phyloP scores from a whole-genome alignment of 305 asterid genomes.

The Fraxinus angustifolia region DNA sequence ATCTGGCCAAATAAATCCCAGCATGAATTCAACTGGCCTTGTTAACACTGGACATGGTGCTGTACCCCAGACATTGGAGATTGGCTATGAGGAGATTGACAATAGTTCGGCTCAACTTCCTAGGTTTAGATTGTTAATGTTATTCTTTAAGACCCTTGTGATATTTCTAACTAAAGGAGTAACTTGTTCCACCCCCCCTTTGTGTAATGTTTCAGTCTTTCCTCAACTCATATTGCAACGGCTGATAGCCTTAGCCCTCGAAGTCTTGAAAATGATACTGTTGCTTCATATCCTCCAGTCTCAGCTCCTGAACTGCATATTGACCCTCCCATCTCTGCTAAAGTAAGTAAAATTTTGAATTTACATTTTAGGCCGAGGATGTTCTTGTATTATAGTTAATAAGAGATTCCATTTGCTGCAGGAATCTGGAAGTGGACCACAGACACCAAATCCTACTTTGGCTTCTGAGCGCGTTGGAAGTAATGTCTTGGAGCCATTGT shows the following conservation, averaged over 20 bases:
- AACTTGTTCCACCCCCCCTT: neutral
- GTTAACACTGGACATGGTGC: slow-evolving; percentile 55
- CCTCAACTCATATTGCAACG: slow-evolving; percentile 50
- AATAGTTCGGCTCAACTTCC: slow-evolving; percentile 50
- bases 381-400: slow-evolving; percentile 1
- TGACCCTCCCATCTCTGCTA: slow-evolving; percentile 46
- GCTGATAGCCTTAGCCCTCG: slow-evolving; percentile 46
- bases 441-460: slow-evolving; percentile 48
- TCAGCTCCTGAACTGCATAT: slow-evolving; percentile 56
- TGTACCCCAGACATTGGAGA: slow-evolving; percentile 59
- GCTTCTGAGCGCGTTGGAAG: slow-evolving; percentile 62
- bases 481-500: slow-evolving; percentile 56
- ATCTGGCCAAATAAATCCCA: slow-evolving; percentile 56
- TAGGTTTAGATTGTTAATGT: slow-evolving; percentile 40
- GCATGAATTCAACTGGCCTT: slow-evolving; percentile 53
- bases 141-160: neutral
- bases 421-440: slow-evolving; percentile 57
- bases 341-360: slow-evolving; percentile 41
- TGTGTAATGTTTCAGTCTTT: slow-evolving; percentile 44
- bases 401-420: slow-evolving; percentile 22
- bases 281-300: slow-evolving; percentile 46
- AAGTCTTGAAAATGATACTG: slow-evolving; percentile 52
- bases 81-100: slow-evolving; percentile 60
- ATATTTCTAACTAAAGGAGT: neutral
- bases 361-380: neutral